Evolutionary conservation across 176 grass and related monocot genomes (phyloP).

Genomic region (barley (Hordeum vulgare)): DNA sequence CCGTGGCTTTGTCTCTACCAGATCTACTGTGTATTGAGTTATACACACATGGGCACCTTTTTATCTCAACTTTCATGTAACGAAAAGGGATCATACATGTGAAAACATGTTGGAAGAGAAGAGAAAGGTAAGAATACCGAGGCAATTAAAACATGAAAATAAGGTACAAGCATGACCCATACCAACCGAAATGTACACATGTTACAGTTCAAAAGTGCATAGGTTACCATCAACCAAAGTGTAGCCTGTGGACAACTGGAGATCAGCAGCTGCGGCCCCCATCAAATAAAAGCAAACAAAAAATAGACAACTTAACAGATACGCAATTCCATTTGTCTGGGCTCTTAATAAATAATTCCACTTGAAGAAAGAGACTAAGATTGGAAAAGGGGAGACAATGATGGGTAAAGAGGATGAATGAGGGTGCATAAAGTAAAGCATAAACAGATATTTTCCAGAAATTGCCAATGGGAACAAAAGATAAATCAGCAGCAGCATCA

Average conservation of each 20-base stretch:
- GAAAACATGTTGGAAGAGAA: neutral
- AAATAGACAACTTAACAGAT: slow-evolving; percentile 26
- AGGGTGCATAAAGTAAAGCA: slow-evolving; percentile 25
- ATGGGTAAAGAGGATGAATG: neutral
- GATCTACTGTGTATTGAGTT: slow-evolving; percentile 6
- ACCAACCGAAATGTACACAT: slow-evolving; percentile 4
- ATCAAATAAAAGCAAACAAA: slow-evolving; percentile 15
- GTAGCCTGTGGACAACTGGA: slow-evolving; percentile 10
- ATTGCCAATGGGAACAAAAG: slow-evolving; percentile 16
- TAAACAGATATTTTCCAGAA: slow-evolving; percentile 33
- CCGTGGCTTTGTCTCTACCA: neutral
- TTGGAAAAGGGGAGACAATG: neutral
- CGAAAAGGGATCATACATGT: neutral
- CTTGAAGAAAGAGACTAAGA: slow-evolving; percentile 9
- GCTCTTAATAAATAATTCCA: slow-evolving; percentile 31
- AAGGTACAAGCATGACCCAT: neutral
- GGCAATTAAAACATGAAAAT: slow-evolving; percentile 6
- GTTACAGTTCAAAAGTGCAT: neutral
- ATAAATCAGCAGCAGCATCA: neutral
- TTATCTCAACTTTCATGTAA: neutral
- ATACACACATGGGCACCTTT: neutral
- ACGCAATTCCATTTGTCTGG: neutral
- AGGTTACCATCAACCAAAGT: slow-evolving; percentile 12
- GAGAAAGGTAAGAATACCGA: neutral
- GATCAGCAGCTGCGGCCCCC: neutral